Base-by-base conservation (phyloP, 208 protist species). In the Angomonas ambiguus region DNA sequence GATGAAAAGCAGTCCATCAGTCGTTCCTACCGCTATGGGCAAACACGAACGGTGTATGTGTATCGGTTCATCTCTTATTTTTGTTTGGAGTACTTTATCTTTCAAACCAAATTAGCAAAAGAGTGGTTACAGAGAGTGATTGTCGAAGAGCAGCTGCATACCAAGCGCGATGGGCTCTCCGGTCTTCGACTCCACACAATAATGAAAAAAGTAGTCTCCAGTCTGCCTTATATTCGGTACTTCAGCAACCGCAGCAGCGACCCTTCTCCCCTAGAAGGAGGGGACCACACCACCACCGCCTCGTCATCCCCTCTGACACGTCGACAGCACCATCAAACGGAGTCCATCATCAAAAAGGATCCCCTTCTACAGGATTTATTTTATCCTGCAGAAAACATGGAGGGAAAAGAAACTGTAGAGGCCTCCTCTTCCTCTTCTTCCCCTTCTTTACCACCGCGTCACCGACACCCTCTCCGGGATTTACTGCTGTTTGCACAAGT, bases 1-100 rank as follows among this genome's bases (percentile, higher is more conserved):
- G 92, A 98, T 53, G 98, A 99, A 75, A 81, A 97, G 70, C 98
- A 99, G 74, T 97, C 97, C 3, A 98, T 99, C 76, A 97, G 91
- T 30, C 84, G 98, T 28, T 96, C 98, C 27, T 99, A 98, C 91
- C 94, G 98, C 56, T 97, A 98, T 65, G 98, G 98, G 3, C 98
- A 99, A 80, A 97, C 80, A 33, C 83, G 86, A 24, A 80, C 71
- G 0, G 94, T 97, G 34, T 95, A 88, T 62, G 92, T 98, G 0
- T 98, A 98, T 71, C 87, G 95, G 13, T 67, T 98, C 4, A 67
- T 98, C 30, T 93, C 86, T 51, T 87, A 94, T 28, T 93, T 94
- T 4, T 98, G 94, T 2, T 89, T 99, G 27, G 89, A 96, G 80
- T 96, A 99, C 71, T 98, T 97, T 77, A 94, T 99, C 30, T 99